A percentile compares a stretch with the other conserved stretches of the same genome.
phyloP scores from a whole-genome alignment of 768 basidiomycete genomes.

The Tremella fuciformis region DNA sequence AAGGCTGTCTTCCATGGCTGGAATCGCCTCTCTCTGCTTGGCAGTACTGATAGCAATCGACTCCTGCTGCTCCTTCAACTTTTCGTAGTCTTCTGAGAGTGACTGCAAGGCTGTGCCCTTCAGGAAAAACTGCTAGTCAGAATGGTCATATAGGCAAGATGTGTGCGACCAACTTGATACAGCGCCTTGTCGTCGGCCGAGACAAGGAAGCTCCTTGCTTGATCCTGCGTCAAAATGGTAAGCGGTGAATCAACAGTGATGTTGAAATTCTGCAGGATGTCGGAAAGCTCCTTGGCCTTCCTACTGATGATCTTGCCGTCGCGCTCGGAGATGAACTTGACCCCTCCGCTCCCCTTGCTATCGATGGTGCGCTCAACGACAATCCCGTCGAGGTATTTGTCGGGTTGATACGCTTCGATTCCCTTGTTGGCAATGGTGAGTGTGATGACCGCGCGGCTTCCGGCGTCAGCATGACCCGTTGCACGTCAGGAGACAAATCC shows the following conservation, averaged over 20 bases:
- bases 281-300: constrained; percentile 78
- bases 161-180: constrained; percentile 65
- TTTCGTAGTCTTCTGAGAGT: constrained; percentile 80
- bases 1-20: constrained; percentile 66
- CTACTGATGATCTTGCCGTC: constrained; percentile 66
- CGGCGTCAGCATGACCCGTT: not conserved
- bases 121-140: constrained; percentile 73
- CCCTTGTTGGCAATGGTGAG: constrained; percentile 85
- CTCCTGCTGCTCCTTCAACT: constrained; percentile 70
- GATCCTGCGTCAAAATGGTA: constrained; percentile 69
- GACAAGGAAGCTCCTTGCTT: constrained; percentile 77
- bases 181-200: constrained; percentile 77
- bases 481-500: constrained; percentile 36
- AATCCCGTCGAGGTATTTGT: constrained; percentile 83
- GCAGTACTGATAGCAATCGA: constrained; percentile 55
- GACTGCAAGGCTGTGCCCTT: constrained; percentile 86
- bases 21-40: constrained; percentile 58
- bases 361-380: constrained; percentile 76
- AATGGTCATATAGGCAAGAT: constrained; percentile 4
- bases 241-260: constrained; percentile 74
- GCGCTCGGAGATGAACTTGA: constrained; percentile 72
- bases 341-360: constrained; percentile 69
- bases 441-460: constrained; percentile 69
- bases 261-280: constrained; percentile 92
- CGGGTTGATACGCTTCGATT: constrained; percentile 77